Base-by-base conservation (phyloP, 1,284 basidiomycete genomes). In the Cryptococcus sp. region DNA sequence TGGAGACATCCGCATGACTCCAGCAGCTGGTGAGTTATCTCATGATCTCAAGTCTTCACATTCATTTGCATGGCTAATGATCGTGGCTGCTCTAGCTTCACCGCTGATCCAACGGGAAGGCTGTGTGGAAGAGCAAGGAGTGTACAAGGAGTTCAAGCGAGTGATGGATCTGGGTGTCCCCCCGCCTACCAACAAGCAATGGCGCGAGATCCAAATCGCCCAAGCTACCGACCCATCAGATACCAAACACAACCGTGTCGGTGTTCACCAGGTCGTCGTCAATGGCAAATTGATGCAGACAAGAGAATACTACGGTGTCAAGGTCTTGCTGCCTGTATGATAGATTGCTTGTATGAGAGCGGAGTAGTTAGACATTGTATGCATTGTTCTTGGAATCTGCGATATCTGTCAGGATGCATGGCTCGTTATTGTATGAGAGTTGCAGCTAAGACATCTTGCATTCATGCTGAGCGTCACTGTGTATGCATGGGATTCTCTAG, bases 1-100 rank as follows among this genome's bases (percentile, higher is more conserved):
- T 47, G 78, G 78, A 17, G 69, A 80, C 48, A 47, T 75, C 15
- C 57, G 69, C 15, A 73, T 75, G 73, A 69, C 66, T 5, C 72
- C 72, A 11, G 70, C 67, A 17, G 52, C 46, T 13, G 62, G 67
- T 69, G 41, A 52, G 67, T 65, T 17, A 5, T 19, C 31, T 17
- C 10, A 10, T n/a, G n/a, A 47, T 20, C 16, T 31, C n/a, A n/a
- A n/a, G n/a, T n/a, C n/a, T n/a, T n/a, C 16, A 22, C 19, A 10
- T 49, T 41, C 17, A 2, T 39, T 8, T 23, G 31, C 8, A 10
- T 35, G 31, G 31, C 31, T 17, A 39, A 22, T 22, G 16, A 25
- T 1, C 46, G 35, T 52, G 39, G 46, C 46, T 20, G 10, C 22
- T 39, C 1, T 31, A 54, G 57, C 22, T 3, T 74, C 72, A 3